phyloP scores from a whole-genome alignment of 1,284 basidiomycete genomes.

The Cryptococcus maquisensis region DNA sequence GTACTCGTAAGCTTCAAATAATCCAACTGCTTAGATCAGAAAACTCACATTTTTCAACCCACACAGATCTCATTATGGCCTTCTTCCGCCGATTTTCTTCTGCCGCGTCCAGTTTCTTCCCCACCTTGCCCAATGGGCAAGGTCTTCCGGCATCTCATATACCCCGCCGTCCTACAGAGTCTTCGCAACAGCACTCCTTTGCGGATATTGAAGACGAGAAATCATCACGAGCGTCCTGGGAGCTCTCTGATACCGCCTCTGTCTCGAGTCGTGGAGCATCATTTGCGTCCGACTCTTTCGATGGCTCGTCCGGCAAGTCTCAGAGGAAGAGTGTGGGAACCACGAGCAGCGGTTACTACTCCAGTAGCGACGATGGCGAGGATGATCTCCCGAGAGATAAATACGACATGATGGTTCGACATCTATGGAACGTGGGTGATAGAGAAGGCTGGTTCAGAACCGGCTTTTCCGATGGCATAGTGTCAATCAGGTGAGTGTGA shows the following conservation, averaged over 20 bases:
- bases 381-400: constrained; percentile 1
- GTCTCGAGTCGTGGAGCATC: constrained; percentile 8
- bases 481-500: constrained; percentile 36
- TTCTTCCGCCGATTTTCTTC: constrained; percentile 34
- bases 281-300: constrained; percentile 4
- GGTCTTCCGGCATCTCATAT: constrained; percentile 23
- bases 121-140: constrained; percentile 17
- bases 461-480: constrained; percentile 36
- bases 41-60: neutral
- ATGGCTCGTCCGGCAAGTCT: constrained; percentile 4
- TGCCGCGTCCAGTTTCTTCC: constrained; percentile 24
- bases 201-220: constrained; percentile 14
- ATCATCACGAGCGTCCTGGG: constrained; percentile 34
- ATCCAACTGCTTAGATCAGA: no score
- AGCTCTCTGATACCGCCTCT: constrained; percentile 32
- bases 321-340: neutral
- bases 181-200: constrained; percentile 9
- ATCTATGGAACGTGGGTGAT: constrained; percentile 39
- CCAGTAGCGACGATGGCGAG: neutral
- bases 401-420: constrained; percentile 42
- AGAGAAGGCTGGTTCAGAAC: constrained; percentile 42
- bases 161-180: constrained; percentile 32
- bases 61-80: constrained; percentile 19
- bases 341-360: neutral
- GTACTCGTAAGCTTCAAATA: no score